Percentiles rank a stretch among this genome's conserved stretches.
These are phyloP conservation scores for Balamuthia mandrillaris DNA, from an alignment of 208 protist species.

Conservation along the genomic window DNA sequence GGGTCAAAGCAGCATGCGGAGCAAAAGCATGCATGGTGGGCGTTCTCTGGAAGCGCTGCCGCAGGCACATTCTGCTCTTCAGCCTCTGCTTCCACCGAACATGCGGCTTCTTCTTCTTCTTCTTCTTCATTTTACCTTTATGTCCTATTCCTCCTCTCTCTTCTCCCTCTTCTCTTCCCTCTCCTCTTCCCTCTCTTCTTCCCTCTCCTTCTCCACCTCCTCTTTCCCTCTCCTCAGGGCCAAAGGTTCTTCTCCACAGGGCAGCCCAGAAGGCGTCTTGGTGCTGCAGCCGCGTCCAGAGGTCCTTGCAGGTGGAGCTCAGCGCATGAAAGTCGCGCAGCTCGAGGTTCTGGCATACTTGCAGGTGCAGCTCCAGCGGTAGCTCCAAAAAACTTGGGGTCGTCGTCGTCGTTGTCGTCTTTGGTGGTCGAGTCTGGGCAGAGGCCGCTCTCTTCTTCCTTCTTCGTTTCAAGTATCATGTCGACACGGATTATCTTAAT, in stretches of 20 bases:
- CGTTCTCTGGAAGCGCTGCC: too few species aligned
- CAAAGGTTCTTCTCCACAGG: too few species aligned
- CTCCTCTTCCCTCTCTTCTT: neutral
- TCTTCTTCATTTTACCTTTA: neutral
- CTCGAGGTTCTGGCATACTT: conserved; percentile 50
- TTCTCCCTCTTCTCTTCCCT: neutral
- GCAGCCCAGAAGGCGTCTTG: conserved; percentile 2
- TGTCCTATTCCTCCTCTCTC: neutral
- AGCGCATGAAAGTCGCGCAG: neutral
- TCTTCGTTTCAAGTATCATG: conserved; percentile 86
- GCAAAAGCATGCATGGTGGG: too few species aligned
- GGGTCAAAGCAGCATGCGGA: too few species aligned
- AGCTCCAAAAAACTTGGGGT: neutral
- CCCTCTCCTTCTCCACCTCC: neutral
- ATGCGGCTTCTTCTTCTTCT: neutral
- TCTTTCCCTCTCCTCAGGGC: neutral
- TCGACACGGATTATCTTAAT: conserved; percentile 73
- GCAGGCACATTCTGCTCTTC: neutral
- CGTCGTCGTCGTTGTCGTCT: conserved; percentile 79
- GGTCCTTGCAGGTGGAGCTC: conserved; percentile 64
- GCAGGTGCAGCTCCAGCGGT: neutral
- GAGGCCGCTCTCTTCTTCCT: conserved; percentile 86
- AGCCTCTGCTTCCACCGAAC: neutral
- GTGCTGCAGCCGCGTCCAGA: conserved; percentile 66
- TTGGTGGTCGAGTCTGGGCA: conserved; percentile 92